Evolutionary conservation across 2,329 filamentous ascomycete species (phyloP), one percentile per base, ranked within the genome.

Genomic region (Lasiodiplodia sp.): DNA sequence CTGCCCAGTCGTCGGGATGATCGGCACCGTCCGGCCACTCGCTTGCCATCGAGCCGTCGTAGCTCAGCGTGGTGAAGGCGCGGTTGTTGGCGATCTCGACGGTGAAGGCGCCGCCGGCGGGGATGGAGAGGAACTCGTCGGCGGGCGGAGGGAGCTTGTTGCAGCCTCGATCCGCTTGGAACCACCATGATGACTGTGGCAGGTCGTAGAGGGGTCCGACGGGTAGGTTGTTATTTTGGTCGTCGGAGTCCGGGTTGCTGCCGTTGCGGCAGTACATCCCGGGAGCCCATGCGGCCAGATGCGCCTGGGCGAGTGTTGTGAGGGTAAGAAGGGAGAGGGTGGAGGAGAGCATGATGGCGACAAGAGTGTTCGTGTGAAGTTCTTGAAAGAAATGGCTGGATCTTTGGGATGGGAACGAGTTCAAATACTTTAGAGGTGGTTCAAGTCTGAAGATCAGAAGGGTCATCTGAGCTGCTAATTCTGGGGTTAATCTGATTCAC

Each of bases 11-110:
- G 52, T 84, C 81, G 3, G 81, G 79, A 64, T 84, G 83, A 4
- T 81, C 70, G 52, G 78, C 72, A 23, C 84, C 84, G 70, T 86
- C 84, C 0, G 82, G 82, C 84, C 84, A 86, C 16, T 81, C 80
- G 0, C 79, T 79, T 0, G 74, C 76, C 4, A 73, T 68, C 8
- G 73, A 68, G 10, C 83, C 82, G 18, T 78, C 75, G 70, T 81
- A 84, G 2, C 83, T 83, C 12, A 86, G 78, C 0, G 81, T 84
- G 0, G 84, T 85, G 63, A 82, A 80, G 16, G 79, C 84, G 8
- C 82, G 81, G 77, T 86, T 86, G 70, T 85, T 82, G 34, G 84
- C 84, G 0, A 86, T 76, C 70, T 87, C 84, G 7, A 84, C 82
- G 28, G 79, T 84, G 71, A 86, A 84, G 0, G 79, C 75, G 49